phyloP scores from a whole-genome alignment of 306 rosid genomes.

The Corylus americana region DNA sequence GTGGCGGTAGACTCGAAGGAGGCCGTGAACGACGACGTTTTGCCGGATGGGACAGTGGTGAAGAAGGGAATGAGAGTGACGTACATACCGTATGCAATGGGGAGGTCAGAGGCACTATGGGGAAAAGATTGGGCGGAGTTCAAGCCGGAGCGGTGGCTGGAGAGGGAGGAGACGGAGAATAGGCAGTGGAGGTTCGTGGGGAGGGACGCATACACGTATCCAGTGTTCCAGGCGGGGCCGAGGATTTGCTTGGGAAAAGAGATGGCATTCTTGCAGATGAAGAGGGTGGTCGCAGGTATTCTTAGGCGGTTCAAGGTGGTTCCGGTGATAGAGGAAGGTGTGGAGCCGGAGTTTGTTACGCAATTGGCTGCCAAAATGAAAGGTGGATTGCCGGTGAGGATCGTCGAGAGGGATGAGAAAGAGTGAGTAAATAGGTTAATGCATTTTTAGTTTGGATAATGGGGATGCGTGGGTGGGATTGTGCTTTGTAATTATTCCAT shows the following conservation, averaged over 20 bases:
- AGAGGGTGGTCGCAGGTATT: slow-evolving; percentile 54
- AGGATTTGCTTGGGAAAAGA: slow-evolving; percentile 74
- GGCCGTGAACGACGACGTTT: slow-evolving; percentile 41
- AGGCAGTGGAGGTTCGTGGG: slow-evolving; percentile 54
- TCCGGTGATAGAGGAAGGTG: background rate
- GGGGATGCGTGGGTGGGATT: no score
- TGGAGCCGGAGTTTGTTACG: no score
- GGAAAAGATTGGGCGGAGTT: slow-evolving; percentile 61
- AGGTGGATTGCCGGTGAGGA: no score
- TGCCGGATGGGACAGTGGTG: slow-evolving; percentile 64
- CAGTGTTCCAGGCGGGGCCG: slow-evolving; percentile 86
- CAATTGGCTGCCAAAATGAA: no score
- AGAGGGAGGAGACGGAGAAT: background rate
- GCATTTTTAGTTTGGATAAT: no score
- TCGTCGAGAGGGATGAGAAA: no score
- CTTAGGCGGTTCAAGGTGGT: slow-evolving; percentile 53
- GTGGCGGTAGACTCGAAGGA: slow-evolving; percentile 47
- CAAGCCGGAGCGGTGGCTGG: slow-evolving; percentile 71
- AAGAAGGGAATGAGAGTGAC: slow-evolving; percentile 55
- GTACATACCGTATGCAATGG: slow-evolving; percentile 64
- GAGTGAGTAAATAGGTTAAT: no score
- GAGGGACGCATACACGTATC: slow-evolving; percentile 49
- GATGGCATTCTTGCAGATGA: slow-evolving; percentile 91
- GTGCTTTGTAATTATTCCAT: no score
- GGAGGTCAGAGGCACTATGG: slow-evolving; percentile 63